These are phyloP conservation scores for Krasilnikovozyma curviuscula DNA, from an alignment of 768 basidiomycete genomes.

Conservation along the genomic window DNA sequence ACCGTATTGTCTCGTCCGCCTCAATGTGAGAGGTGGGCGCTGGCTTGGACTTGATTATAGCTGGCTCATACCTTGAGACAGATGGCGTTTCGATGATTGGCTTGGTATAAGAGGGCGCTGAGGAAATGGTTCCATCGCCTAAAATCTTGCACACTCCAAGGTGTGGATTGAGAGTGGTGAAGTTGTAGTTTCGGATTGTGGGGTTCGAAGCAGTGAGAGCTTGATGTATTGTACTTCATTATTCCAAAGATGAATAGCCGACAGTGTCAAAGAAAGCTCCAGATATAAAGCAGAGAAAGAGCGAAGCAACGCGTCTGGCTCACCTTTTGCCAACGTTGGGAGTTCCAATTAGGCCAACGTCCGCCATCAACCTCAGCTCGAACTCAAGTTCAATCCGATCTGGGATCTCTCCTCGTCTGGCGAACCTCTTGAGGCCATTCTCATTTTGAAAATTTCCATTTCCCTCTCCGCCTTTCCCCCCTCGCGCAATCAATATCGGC, in stretches of 20 bases:
- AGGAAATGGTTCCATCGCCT: conserved; percentile 7
- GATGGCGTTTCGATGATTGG: conserved; percentile 1
- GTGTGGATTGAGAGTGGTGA: conserved; percentile 88
- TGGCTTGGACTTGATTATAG: too few species aligned
- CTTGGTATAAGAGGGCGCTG: neutral
- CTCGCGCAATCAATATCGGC: conserved; percentile 1
- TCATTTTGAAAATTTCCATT: conserved; percentile 4
- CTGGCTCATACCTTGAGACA: conserved; percentile 2
- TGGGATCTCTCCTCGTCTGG: conserved; percentile 43
- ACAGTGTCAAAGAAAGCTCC: neutral
- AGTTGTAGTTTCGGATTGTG: conserved; percentile 75
- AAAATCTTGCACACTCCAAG: conserved; percentile 41
- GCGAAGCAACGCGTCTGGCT: neutral
- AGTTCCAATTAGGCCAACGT: conserved; percentile 88
- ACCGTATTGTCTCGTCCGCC: conserved; percentile 46
- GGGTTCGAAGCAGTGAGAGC: conserved; percentile 73
- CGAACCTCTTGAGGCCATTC: neutral
- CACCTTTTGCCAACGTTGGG: conserved; percentile 59
- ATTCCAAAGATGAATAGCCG: conserved; percentile 23
- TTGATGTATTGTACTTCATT: conserved; percentile 63
- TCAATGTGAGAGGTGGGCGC: neutral
- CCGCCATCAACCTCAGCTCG: conserved; percentile 82
- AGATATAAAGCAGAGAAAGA: neutral
- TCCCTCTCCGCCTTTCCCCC: conserved; percentile 9
- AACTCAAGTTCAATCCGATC: conserved; percentile 63